A percentile compares a stretch with the other conserved stretches of the same genome.
These are phyloP conservation scores for Candida tunisiensis DNA, from an alignment of 1,139 yeast genomes.

Conservation along the genomic window DNA sequence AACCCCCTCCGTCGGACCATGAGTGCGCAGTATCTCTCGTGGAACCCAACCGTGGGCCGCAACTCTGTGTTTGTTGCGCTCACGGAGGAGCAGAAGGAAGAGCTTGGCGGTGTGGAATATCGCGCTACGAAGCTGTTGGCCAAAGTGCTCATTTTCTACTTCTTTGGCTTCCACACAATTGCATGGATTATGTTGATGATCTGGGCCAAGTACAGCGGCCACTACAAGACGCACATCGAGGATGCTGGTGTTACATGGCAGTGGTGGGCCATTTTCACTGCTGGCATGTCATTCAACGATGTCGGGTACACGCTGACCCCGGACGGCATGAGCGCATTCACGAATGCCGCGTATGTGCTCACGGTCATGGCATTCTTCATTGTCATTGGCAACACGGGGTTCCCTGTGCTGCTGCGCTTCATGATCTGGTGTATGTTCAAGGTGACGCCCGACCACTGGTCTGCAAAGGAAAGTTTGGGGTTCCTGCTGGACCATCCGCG, in stretches of 20 bases:
- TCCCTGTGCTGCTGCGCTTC: constrained; percentile 66
- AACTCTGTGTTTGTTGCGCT: constrained; percentile 81
- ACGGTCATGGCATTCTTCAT: constrained; percentile 50
- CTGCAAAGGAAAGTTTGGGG: constrained; percentile 50
- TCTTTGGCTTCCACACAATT: constrained; percentile 57
- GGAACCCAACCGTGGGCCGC: constrained; percentile 90
- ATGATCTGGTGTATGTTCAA: constrained; percentile 68
- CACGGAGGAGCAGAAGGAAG: constrained; percentile 75
- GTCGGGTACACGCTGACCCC: constrained; percentile 70
- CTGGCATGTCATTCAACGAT: constrained; percentile 67
- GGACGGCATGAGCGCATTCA: constrained; percentile 57
- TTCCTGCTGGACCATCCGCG: constrained; percentile 91
- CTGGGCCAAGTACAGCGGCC: constrained; percentile 35
- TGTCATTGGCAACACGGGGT: constrained; percentile 85
- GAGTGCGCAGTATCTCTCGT: constrained; percentile 48
- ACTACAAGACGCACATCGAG: constrained; percentile 28
- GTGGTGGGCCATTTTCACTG: constrained; percentile 90
- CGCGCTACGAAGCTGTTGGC: constrained; percentile 69
- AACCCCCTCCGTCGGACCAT: constrained; percentile 8
- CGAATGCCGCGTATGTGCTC: constrained; percentile 44
- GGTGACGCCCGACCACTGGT: constrained; percentile 38
- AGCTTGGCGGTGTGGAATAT: constrained; percentile 93
- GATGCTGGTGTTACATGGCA: constrained; percentile 41
- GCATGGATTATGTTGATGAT: constrained; percentile 44
- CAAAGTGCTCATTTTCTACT: constrained; percentile 47